Evolutionary conservation across 2,329 filamentous ascomycete species (phyloP).

Genomic region (Xylogone sp.): DNA sequence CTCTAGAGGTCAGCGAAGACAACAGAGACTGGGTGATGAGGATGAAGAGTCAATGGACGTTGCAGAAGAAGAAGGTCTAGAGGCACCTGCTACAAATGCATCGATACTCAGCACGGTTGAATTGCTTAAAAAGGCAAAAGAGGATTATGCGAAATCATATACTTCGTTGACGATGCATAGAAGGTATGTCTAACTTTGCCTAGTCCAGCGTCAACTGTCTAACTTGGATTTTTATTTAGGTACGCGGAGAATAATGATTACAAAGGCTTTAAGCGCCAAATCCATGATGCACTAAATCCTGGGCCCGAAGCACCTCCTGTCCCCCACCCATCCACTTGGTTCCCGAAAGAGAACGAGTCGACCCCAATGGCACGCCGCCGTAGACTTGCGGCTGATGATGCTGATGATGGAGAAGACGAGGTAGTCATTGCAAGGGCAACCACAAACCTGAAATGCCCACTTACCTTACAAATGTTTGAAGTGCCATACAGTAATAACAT

Average conservation of each 20-base stretch:
- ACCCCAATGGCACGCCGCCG: background rate
- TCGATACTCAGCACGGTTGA: constrained; percentile 30
- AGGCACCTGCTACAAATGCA: constrained; percentile 23
- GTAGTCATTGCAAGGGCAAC: constrained; percentile 61
- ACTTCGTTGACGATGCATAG: constrained; percentile 33
- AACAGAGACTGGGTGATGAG: constrained; percentile 26
- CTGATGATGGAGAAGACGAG: constrained; percentile 61
- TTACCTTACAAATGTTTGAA: constrained; percentile 60
- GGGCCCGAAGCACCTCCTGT: constrained; percentile 49
- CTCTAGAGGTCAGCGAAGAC: constrained; percentile 22
- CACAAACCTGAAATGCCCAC: constrained; percentile 64
- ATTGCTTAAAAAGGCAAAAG: constrained; percentile 31
- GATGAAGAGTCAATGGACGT: constrained; percentile 33
- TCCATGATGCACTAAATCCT: constrained; percentile 56
- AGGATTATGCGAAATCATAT: constrained; percentile 32
- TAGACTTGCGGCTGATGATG: constrained; percentile 21
- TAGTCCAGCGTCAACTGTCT: constrained; percentile 11
- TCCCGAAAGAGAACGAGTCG: constrained; percentile 31
- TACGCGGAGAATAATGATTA: constrained; percentile 61
- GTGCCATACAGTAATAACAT: constrained; percentile 63
- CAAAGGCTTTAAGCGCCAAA: constrained; percentile 53
- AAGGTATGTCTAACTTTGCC: constrained; percentile 28
- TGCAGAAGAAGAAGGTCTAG: constrained; percentile 39
- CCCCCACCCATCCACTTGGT: constrained; percentile 59
- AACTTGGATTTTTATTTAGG: constrained; percentile 20